phyloP scores from a whole-genome alignment of 2,329 filamentous ascomycete genomes.

The Thelonectria blattea region DNA sequence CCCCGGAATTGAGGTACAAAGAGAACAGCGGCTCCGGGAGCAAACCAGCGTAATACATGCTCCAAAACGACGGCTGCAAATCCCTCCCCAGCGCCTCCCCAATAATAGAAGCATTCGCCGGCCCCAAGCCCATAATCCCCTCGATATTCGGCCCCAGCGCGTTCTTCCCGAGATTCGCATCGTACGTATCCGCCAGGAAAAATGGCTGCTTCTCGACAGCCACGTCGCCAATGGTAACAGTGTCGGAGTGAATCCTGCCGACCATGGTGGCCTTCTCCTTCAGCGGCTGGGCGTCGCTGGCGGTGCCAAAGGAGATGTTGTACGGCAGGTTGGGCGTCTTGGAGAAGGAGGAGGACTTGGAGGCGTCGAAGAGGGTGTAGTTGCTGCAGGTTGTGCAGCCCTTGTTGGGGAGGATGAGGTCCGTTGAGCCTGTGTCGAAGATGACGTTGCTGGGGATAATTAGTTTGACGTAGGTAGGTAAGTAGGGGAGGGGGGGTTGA shows the following conservation, averaged over 20 bases:
- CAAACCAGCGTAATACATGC: conserved; percentile 34
- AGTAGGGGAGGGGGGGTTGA: too few species aligned
- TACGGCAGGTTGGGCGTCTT: conserved; percentile 25
- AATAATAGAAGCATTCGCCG: conserved; percentile 20
- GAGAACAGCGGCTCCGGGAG: conserved; percentile 38
- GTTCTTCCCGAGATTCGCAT: conserved; percentile 34
- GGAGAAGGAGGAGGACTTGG: conserved; percentile 39
- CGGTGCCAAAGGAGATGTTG: conserved; percentile 34
- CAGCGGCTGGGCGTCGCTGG: conserved; percentile 39
- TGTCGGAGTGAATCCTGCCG: conserved; percentile 40
- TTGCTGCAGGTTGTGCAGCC: conserved; percentile 39
- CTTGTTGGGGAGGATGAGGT: conserved; percentile 38
- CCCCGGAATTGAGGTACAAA: conserved; percentile 35
- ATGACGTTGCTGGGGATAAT: conserved; percentile 42
- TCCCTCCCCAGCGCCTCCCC: conserved; percentile 14
- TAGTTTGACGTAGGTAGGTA: too few species aligned
- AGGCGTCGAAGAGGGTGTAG: conserved; percentile 36
- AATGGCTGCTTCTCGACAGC: conserved; percentile 37
- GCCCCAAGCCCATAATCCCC: conserved; percentile 42
- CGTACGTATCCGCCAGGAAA: conserved; percentile 40
- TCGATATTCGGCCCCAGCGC: conserved; percentile 34
- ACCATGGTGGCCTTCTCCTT: conserved; percentile 28
- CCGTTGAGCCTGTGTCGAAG: conserved; percentile 41
- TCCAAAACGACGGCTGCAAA: conserved; percentile 38
- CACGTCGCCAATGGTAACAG: conserved; percentile 36